A percentile compares a stretch with the other conserved stretches of the same genome.
These are phyloP conservation scores for Diddensiella caesifluorescens DNA, from an alignment of 805 yeast genomes.

Conservation along the genomic window DNA sequence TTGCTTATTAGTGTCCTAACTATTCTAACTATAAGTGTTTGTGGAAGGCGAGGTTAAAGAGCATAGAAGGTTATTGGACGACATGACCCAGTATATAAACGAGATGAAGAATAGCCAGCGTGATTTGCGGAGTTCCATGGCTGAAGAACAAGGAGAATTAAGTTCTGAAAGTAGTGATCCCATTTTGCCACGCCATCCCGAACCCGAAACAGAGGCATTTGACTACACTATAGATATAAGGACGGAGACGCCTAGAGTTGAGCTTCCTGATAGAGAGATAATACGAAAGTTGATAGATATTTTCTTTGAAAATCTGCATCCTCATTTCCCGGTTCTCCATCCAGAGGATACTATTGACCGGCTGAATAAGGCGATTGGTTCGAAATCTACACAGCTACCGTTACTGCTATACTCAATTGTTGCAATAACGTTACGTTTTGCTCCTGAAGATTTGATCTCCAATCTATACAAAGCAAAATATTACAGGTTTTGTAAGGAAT, in stretches of 20 bases:
- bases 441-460: conserved; percentile 14
- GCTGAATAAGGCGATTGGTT: conserved; percentile 4
- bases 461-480: conserved; percentile 7
- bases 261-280: neutral
- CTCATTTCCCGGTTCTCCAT: conserved; percentile 76
- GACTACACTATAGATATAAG: neutral
- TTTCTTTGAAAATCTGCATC: conserved; percentile 73
- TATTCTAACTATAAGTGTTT: neutral
- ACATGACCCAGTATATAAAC: neutral
- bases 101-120: too few relatives aligned
- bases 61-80: neutral
- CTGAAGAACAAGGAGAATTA: neutral
- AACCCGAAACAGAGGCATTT: too few relatives aligned
- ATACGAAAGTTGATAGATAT: conserved; percentile 49
- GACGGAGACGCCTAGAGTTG: neutral
- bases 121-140: neutral
- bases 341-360: conserved; percentile 11
- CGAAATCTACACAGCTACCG: conserved; percentile 3
- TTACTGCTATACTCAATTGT: conserved; percentile 21
- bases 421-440: conserved; percentile 21
- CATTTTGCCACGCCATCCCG: too few relatives aligned
- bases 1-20: neutral
- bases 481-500: conserved; percentile 21
- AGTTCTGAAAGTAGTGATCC: neutral
- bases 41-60: neutral